phyloP scores from a whole-genome alignment of 768 basidiomycete genomes.

The Xerocomus spinulosus region DNA sequence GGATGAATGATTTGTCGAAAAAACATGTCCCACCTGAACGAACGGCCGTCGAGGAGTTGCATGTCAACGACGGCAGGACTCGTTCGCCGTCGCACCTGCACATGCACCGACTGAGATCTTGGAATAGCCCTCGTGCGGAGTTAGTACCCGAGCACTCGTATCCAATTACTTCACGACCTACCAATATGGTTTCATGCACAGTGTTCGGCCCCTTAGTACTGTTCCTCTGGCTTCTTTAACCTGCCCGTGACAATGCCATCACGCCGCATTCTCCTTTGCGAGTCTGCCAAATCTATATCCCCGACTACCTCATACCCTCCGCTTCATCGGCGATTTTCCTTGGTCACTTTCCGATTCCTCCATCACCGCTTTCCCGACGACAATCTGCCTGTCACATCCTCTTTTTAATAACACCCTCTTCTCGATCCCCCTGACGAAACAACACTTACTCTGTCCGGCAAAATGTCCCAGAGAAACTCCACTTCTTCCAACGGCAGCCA shows the following conservation, averaged over 20 bases:
- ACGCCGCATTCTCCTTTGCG: slow-evolving; percentile 28
- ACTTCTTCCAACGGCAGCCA: slow-evolving; percentile 47
- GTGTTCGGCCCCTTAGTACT: slow-evolving; percentile 28
- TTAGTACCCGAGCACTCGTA: slow-evolving; percentile 29
- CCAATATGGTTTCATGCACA: slow-evolving; percentile 32
- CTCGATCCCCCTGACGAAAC: slow-evolving; percentile 20
- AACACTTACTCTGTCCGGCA: slow-evolving; percentile 11
- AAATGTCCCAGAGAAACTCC: slow-evolving; percentile 50
- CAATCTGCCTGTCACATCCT: slow-evolving; percentile 11
- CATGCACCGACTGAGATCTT: slow-evolving; percentile 23
- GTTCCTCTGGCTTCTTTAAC: slow-evolving; percentile 27
- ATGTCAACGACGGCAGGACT: no score
- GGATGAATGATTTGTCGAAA: slow-evolving; percentile 18
- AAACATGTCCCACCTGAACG: slow-evolving; percentile 15
- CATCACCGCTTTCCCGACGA: slow-evolving; percentile 23
- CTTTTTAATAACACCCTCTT: slow-evolving; percentile 27
- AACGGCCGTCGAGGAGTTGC: slow-evolving; percentile 6
- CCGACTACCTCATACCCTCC: slow-evolving; percentile 21
- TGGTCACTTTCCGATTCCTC: slow-evolving; percentile 23
- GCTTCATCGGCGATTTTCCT: slow-evolving; percentile 27
- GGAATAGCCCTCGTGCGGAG: slow-evolving; percentile 29
- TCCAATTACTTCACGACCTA: slow-evolving; percentile 30
- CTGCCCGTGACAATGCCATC: slow-evolving; percentile 27
- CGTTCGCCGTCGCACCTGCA: slow-evolving; percentile 26
- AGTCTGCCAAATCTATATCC: slow-evolving; percentile 26